Conservation (phyloP, 2,329 filamentous ascomycete species). For the Fusarium sp. region DNA sequence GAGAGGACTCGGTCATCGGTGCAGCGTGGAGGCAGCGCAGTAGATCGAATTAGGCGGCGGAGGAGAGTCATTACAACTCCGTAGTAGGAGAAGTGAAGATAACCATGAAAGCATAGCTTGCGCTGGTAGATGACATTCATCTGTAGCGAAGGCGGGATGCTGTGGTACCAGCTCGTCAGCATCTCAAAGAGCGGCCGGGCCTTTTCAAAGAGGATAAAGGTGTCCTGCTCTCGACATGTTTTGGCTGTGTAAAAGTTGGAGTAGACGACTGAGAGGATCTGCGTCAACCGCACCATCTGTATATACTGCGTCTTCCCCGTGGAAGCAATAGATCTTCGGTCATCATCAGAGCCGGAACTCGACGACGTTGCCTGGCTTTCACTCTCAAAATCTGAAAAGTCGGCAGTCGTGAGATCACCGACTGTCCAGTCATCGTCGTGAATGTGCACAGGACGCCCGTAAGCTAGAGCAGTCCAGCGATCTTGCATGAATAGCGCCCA, state of each 20-base stretch:
- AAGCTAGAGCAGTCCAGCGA: constrained; percentile 59
- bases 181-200: constrained; percentile 61
- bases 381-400: constrained; percentile 49
- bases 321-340: constrained; percentile 49
- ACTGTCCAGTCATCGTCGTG: constrained; percentile 49
- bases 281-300: constrained; percentile 59
- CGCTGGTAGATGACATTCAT: constrained; percentile 56
- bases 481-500: constrained; percentile 74
- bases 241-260: constrained; percentile 57
- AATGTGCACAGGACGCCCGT: constrained; percentile 46
- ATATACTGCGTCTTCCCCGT: constrained; percentile 57
- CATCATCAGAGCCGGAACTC: constrained; percentile 39
- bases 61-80: constrained; percentile 60
- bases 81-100: constrained; percentile 60
- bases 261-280: constrained; percentile 60
- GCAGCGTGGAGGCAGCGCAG: constrained; percentile 47
- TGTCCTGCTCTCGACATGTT: constrained; percentile 46
- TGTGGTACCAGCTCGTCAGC: constrained; percentile 61
- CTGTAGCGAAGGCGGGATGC: constrained; percentile 57
- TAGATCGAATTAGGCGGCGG: constrained; percentile 56
- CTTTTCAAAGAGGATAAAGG: constrained; percentile 55
- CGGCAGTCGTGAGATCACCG: constrained; percentile 42
- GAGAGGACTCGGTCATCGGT: constrained; percentile 44
- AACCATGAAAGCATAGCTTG: constrained; percentile 55
- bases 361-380: constrained; percentile 30